phyloP scores from a whole-genome alignment of 2,329 filamentous ascomycete species.

The Didymella lethalis region DNA sequence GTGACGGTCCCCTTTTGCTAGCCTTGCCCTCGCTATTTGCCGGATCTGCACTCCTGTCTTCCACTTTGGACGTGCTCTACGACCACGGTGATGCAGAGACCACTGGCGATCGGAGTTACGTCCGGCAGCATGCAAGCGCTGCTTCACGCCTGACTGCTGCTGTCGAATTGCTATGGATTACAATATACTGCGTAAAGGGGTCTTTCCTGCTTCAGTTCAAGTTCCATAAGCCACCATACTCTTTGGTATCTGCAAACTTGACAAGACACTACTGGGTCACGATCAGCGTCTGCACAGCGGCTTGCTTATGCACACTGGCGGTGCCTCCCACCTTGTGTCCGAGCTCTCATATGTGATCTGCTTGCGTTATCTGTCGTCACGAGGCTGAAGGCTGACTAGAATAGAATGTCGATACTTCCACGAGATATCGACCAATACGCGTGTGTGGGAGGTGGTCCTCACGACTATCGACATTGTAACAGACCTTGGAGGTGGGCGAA shows the following conservation, averaged over 20 bases:
- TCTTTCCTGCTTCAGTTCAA: slow-evolving; percentile 29
- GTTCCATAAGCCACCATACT: slow-evolving; percentile 27
- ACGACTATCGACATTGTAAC: slow-evolving; percentile 27
- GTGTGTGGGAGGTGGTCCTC: slow-evolving; percentile 18
- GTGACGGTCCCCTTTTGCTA: slow-evolving; percentile 26
- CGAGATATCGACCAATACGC: slow-evolving; percentile 3
- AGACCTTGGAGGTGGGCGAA: slow-evolving; percentile 22
- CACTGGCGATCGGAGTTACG: slow-evolving; percentile 1
- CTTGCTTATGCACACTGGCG: slow-evolving; percentile 23
- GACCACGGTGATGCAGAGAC: neutral
- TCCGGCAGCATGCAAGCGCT: slow-evolving; percentile 1
- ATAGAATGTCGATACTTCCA: slow-evolving; percentile 20
- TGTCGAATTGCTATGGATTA: slow-evolving; percentile 27
- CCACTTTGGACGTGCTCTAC: slow-evolving; percentile 20
- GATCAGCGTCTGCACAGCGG: slow-evolving; percentile 16
- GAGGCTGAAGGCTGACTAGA: slow-evolving; percentile 13
- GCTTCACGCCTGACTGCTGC: slow-evolving; percentile 21
- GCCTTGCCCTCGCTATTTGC: slow-evolving; percentile 23
- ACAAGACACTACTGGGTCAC: slow-evolving; percentile 25
- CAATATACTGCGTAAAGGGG: slow-evolving; percentile 27
- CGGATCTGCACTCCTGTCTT: slow-evolving; percentile 23
- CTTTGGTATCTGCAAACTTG: slow-evolving; percentile 26
- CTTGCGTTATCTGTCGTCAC: neutral
- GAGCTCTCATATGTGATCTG: slow-evolving; percentile 17
- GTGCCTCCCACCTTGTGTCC: slow-evolving; percentile 25